Evolutionary conservation across 805 yeast species (phyloP).

Genomic region (Pichia nakasei): DNA sequence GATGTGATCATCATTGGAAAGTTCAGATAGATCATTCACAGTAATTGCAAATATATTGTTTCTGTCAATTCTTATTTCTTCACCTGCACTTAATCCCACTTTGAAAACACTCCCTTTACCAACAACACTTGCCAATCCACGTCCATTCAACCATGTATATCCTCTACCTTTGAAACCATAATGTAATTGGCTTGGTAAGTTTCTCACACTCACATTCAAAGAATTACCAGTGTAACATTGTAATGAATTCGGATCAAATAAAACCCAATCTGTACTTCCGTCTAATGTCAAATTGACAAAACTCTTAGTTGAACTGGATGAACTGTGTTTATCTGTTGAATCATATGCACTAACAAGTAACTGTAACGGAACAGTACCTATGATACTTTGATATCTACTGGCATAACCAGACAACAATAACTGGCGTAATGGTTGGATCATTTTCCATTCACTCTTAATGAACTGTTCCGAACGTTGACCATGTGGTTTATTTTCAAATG

Average conservation of each 20-base stretch:
- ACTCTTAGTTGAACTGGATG: conserved; percentile 23
- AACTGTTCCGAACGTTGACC: conserved; percentile 2
- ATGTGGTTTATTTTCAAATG: conserved; percentile 4
- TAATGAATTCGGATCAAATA: conserved; percentile 38
- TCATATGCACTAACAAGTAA: conserved; percentile 33
- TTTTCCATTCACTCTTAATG: conserved; percentile 24
- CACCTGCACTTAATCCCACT: conserved; percentile 35
- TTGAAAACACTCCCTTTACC: conserved; percentile 49
- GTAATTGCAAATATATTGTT: conserved; percentile 41
- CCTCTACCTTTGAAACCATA: conserved; percentile 28
- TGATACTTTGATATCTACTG: conserved; percentile 36
- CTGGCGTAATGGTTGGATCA: conserved; percentile 33
- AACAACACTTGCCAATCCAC: conserved; percentile 47
- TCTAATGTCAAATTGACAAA: conserved; percentile 41
- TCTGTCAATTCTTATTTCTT: conserved; percentile 39
- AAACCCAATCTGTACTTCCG: conserved; percentile 57
- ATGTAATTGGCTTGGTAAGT: conserved; percentile 33
- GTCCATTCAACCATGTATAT: conserved; percentile 42
- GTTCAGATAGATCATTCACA: conserved; percentile 39
- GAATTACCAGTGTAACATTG: conserved; percentile 49
- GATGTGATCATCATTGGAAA: conserved; percentile 16
- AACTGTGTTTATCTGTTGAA: conserved; percentile 9
- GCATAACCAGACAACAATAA: conserved; percentile 36
- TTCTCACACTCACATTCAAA: conserved; percentile 30
- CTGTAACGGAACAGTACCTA: conserved; percentile 40